Evolutionary conservation across 352 stramenopile species (phyloP), one percentile per base, ranked within the genome.

Genomic region (Albugo candida): DNA sequence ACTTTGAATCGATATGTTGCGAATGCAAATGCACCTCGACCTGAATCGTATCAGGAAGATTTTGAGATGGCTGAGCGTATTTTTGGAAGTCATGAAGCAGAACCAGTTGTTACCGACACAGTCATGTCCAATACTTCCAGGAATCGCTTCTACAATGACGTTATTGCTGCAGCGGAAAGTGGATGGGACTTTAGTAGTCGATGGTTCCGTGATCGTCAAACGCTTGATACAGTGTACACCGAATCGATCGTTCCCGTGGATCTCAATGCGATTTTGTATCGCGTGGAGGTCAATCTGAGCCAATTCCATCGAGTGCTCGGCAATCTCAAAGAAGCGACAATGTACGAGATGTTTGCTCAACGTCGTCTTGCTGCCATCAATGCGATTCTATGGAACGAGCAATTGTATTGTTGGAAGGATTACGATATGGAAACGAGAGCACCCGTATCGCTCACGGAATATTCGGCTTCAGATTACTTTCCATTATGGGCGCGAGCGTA

Each of bases 231-330:
- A 17, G 61, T 65, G 5, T 42, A 48, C 11, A 70, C 61, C 2
- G 38, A 27, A 2, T 35, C 53, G 10, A 44, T 80, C 21, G 37
- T 75, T 2, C 64, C 67, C 0, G 61, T 68, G 2, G 67, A 80
- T 34, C 60, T 80, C 19, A 79, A 79, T 48, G 43, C 49, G 6
- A 62, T 71, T 53, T 36, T 79, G 44, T 52, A 65, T 48, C 39
- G 52, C 10, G 24, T 70, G n/a, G 65, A 76, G 47, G 20, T 11
- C 8, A 66, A 67, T 50, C 42, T 76, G 20, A 48, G 47, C 1
- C 18, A 19, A 16, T 58, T 73, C 34, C 37, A 65, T 48, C 13
- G 46, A 36, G 37, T 19, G 1, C 48, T 62, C 1, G 54, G 54
- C 13, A 40, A 61, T 36, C 44, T n/a, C 1, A 13, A 18, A 0